A percentile compares a stretch with the other conserved stretches of the same genome.
These are phyloP conservation scores for Salix brachista DNA, from an alignment of 345 rosid genomes.

Conservation along the genomic window DNA sequence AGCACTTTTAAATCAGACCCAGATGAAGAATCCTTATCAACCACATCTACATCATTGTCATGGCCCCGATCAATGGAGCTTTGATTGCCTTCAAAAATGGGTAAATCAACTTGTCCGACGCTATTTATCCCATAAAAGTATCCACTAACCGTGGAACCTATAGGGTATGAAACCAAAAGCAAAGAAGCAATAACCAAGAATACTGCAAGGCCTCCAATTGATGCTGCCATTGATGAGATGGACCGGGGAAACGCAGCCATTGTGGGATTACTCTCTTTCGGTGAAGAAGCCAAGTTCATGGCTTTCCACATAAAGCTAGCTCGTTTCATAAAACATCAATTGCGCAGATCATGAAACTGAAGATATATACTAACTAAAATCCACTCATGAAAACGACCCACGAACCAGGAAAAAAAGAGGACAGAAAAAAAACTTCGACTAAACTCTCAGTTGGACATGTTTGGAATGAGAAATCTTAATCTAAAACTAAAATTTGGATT, in stretches of 20 bases:
- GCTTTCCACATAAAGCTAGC: constrained; percentile 13
- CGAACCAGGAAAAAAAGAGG: too few species aligned
- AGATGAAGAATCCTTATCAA: constrained; percentile 22
- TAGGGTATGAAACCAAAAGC: constrained; percentile 56
- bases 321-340: background rate
- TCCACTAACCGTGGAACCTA: constrained; percentile 48
- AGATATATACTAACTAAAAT: background rate
- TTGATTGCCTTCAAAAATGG: constrained; percentile 11
- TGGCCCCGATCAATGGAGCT: constrained; percentile 7
- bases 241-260: constrained; percentile 49
- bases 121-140: constrained; percentile 58
- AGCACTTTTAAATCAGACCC: constrained; percentile 15
- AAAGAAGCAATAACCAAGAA: constrained; percentile 62
- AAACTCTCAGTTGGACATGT: background rate
- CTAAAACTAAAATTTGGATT: background rate
- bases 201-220: constrained; percentile 59
- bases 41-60: constrained; percentile 14
- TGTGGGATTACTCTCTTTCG: constrained; percentile 32
- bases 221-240: constrained; percentile 48
- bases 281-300: constrained; percentile 52
- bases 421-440: too few species aligned
- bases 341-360: background rate
- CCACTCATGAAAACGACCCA: background rate
- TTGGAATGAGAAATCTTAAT: background rate
- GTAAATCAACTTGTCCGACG: constrained; percentile 28